Base-by-base conservation (phyloP, 192 early-diverging fungal species). In the Chytriomyces sp. region DNA sequence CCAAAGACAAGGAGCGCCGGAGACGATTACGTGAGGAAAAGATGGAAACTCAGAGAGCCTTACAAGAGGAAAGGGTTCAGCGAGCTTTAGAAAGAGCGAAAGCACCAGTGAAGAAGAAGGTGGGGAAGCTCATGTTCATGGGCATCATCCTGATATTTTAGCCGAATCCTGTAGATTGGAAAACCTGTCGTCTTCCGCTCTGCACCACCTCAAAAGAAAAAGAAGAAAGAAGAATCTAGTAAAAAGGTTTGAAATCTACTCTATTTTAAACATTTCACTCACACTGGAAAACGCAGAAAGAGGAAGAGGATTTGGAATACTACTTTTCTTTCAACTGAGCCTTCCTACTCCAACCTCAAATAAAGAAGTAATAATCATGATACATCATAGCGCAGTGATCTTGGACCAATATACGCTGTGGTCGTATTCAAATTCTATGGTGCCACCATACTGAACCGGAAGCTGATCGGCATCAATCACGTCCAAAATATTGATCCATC, bases 371-470 rank as follows among this genome's bases (percentile, higher is more conserved):
- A n/a, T n/a, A n/a, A n/a, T n/a, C n/a, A n/a, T n/a, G n/a, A n/a
- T n/a, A n/a, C n/a, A n/a, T n/a, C n/a, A n/a, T n/a, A 64, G 4
- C 12, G 62, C 54, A 30, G 36, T 7, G 6, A 68, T 14, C n/a
- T 55, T 33, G 17, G 49, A 53, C 94, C 93, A 95, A 76, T 94
- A 95, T 5, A 73, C 74, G 3, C 82, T 78, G 63, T 89, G 87
- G 60, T 89, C 71, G 72, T 85, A 93, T 52, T 86, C 83, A 83
- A 89, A 95, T 26, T 77, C 77, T 64, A 80, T 87, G 10, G 77
- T 61, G n/a, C 94, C 94, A 39, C 92, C 92, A 81, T 86, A 94
- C 38, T 89, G 87, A 7, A 52, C 77, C 64, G 91, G 88, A 28
- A 94, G 75, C 79, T 89, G 84, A 28, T 87, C 77, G 0, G 74